These are phyloP conservation scores for Pseudomassariella vexata DNA, from an alignment of 2,329 filamentous ascomycete genomes.

Conservation along the genomic window DNA sequence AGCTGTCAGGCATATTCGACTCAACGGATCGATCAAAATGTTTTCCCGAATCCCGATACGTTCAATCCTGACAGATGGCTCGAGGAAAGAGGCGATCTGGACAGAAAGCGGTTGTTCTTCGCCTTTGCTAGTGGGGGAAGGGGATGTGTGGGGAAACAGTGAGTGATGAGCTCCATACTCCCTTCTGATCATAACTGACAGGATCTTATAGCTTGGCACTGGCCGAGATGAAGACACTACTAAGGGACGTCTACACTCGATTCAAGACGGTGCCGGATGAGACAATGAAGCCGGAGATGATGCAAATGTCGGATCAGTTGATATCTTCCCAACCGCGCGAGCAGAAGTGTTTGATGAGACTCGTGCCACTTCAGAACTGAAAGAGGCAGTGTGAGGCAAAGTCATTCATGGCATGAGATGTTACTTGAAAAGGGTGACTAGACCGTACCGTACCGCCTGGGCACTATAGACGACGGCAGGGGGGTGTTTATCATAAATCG, in stretches of 20 bases:
- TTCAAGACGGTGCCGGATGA: conserved; percentile 51
- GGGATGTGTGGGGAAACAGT: conserved; percentile 64
- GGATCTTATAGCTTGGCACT: conserved; percentile 45
- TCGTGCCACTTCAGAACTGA: conserved; percentile 27
- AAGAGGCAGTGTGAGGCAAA: neutral
- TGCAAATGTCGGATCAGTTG: conserved; percentile 62
- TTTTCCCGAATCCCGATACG: conserved; percentile 71
- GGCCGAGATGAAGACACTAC: conserved; percentile 61
- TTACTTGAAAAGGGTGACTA: too few species aligned
- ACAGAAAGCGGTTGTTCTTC: conserved; percentile 58
- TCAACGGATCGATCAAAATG: conserved; percentile 53
- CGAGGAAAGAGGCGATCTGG: conserved; percentile 64
- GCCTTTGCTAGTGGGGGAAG: conserved; percentile 61
- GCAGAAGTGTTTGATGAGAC: conserved; percentile 51
- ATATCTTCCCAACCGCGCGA: conserved; percentile 59
- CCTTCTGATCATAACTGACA: neutral
- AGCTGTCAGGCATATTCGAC: conserved; percentile 58
- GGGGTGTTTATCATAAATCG: too few species aligned
- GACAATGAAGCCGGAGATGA: conserved; percentile 56
- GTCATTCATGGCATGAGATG: too few species aligned
- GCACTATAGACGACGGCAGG: too few species aligned
- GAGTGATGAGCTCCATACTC: conserved; percentile 26
- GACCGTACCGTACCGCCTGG: too few species aligned
- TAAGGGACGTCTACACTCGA: conserved; percentile 55
- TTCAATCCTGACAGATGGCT: conserved; percentile 86